These are phyloP conservation scores for Malus fusca DNA, from an alignment of 306 rosid genomes.

Conservation along the genomic window DNA sequence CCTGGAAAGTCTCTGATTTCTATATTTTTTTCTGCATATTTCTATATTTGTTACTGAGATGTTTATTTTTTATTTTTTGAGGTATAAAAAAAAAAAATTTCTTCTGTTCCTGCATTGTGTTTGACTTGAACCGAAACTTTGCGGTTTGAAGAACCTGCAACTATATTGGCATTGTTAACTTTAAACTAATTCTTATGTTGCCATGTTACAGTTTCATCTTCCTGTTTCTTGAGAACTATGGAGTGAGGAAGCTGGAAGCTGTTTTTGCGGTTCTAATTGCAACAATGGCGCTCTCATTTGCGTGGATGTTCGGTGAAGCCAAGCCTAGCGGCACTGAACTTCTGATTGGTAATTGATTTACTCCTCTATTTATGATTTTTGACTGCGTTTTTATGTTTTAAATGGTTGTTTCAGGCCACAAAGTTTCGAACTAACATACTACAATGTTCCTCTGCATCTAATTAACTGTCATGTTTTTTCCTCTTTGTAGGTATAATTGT, in stretches of 20 bases:
- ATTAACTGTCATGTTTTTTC: constrained; percentile 1
- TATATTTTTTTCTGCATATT: not conserved
- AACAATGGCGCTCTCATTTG: constrained; percentile 81
- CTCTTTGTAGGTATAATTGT: constrained; percentile 60
- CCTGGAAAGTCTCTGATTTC: not conserved
- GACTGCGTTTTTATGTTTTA: not conserved
- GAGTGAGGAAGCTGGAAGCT: constrained; percentile 93
- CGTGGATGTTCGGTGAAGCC: constrained; percentile 97
- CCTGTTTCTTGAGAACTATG: constrained; percentile 90
- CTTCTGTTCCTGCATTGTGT: not conserved
- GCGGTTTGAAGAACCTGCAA: not conserved
- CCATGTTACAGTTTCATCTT: constrained; percentile 67
- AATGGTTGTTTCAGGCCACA: not conserved
- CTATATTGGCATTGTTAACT: not conserved
- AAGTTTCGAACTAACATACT: not conserved
- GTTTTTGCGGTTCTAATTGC: constrained; percentile 89
- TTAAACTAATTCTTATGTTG: constrained; percentile 1
- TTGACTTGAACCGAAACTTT: not conserved
- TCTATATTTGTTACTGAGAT: too few relatives aligned
- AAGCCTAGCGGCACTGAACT: constrained; percentile 78
- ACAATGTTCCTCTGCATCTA: constrained; percentile 8
- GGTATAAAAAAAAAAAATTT: not conserved
- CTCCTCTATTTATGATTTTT: not conserved
- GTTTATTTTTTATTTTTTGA: not conserved
- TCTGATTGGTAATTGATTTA: constrained; percentile 54